These are phyloP conservation scores for Pouteria campechiana DNA, from an alignment of 179 eudicot genomes.

Conservation along the genomic window DNA sequence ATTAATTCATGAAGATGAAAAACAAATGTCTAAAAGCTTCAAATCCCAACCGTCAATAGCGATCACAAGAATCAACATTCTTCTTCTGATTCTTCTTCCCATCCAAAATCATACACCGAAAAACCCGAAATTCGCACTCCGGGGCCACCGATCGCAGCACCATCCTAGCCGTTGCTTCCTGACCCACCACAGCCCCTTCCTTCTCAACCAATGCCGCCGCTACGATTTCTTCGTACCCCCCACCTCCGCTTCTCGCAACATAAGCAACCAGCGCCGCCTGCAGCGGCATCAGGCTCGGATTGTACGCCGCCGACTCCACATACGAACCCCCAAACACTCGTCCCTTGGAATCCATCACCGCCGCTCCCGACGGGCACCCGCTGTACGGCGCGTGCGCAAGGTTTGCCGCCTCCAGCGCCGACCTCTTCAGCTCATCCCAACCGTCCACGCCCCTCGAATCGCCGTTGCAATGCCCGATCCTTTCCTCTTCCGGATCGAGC, in stretches of 20 bases:
- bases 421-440: constrained; percentile 14
- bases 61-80: too few species aligned
- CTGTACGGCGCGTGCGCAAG: constrained; percentile 73
- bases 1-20: too few species aligned
- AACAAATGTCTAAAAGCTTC: too few species aligned
- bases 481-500: too few species aligned
- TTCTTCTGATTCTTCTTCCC: too few species aligned
- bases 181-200: constrained; percentile 43
- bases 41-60: too few species aligned
- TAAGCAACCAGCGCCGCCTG: constrained; percentile 75
- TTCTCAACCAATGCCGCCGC: constrained; percentile 67
- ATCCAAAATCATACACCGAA: constrained; percentile 17
- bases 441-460: too few species aligned
- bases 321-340: constrained; percentile 53
- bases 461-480: background rate
- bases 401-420: constrained; percentile 69
- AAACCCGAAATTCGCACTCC: constrained; percentile 45
- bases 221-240: constrained; percentile 39
- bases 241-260: constrained; percentile 32
- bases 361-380: constrained; percentile 66
- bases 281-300: constrained; percentile 69
- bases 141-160: constrained; percentile 44
- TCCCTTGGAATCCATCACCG: constrained; percentile 52
- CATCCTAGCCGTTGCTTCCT: constrained; percentile 64
- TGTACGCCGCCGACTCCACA: constrained; percentile 80